A percentile compares a stretch with the other conserved stretches of the same genome.
phyloP scores from a whole-genome alignment of 2,329 filamentous ascomycete species.

The Aspergillus hortae region DNA sequence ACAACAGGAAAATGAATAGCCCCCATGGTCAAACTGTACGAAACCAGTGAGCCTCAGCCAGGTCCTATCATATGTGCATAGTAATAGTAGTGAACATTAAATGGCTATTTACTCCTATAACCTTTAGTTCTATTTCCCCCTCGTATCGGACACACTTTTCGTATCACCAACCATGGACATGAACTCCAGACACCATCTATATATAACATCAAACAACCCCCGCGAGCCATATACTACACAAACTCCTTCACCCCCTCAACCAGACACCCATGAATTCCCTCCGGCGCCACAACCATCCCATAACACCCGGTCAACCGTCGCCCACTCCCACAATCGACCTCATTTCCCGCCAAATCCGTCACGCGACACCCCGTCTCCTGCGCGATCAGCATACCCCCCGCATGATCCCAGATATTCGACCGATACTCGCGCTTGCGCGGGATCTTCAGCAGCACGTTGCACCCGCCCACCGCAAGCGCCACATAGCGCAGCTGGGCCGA shows the following conservation, averaged over 20 bases:
- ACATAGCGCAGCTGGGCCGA: constrained; percentile 54
- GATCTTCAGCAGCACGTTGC: constrained; percentile 49
- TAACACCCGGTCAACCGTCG: constrained; percentile 37
- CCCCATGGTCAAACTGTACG: too few relatives aligned
- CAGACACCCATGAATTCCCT: constrained; percentile 31
- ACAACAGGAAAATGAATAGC: too few relatives aligned
- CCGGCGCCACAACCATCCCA: constrained; percentile 41
- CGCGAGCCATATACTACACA: constrained; percentile 1
- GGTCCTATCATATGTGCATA: too few relatives aligned
- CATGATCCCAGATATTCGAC: constrained; percentile 55
- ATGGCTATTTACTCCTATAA: too few relatives aligned
- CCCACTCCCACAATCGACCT: constrained; percentile 47
- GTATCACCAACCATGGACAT: background rate
- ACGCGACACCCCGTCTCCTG: constrained; percentile 50
- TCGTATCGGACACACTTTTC: too few relatives aligned
- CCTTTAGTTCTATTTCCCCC: too few relatives aligned
- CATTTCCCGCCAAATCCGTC: constrained; percentile 49
- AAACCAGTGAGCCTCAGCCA: too few relatives aligned
- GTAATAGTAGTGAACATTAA: too few relatives aligned
- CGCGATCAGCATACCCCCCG: constrained; percentile 51
- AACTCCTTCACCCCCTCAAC: constrained; percentile 30
- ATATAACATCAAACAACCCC: background rate
- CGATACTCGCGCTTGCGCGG: constrained; percentile 42
- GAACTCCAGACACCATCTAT: background rate
- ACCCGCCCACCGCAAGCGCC: constrained; percentile 48